A percentile compares a stretch with the other conserved stretches of the same genome.
Evolutionary conservation across 345 rosid species (phyloP).

Genomic region (Eutrema japonicum): DNA sequence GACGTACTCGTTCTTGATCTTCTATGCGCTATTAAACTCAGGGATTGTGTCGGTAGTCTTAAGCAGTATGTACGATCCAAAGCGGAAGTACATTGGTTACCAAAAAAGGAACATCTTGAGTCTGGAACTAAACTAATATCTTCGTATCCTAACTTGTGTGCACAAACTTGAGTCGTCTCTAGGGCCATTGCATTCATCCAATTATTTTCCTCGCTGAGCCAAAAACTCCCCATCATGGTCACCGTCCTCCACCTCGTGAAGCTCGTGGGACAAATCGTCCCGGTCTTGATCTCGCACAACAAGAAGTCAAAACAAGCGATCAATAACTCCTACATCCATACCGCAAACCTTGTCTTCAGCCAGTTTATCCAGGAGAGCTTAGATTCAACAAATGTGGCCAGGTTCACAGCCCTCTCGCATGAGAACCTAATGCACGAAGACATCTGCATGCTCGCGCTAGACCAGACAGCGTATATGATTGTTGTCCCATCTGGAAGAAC

Average conservation of each 20-base stretch:
- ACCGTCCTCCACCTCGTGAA: slow-evolving; percentile 54
- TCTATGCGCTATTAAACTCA: slow-evolving; percentile 6
- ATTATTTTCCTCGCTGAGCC: slow-evolving; percentile 26
- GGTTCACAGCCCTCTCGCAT: slow-evolving; percentile 5
- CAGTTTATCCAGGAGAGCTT: not conserved
- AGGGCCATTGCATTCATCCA: slow-evolving; percentile 38
- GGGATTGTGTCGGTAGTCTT: slow-evolving; percentile 7
- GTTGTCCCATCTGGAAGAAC: slow-evolving; percentile 28
- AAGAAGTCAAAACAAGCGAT: not conserved
- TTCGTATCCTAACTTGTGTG: slow-evolving; percentile 52
- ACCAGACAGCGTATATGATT: slow-evolving; percentile 4
- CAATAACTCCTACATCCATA: slow-evolving; percentile 15
- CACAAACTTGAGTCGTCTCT: slow-evolving; percentile 42
- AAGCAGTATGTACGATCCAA: slow-evolving; percentile 13
- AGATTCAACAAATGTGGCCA: not conserved
- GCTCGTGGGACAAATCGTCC: slow-evolving; percentile 49
- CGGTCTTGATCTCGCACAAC: slow-evolving; percentile 50
- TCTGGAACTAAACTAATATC: slow-evolving; percentile 30
- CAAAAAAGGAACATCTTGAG: slow-evolving; percentile 5
- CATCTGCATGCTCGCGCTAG: slow-evolving; percentile 18
- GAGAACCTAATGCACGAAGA: slow-evolving; percentile 28
- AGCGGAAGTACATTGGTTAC: slow-evolving; percentile 6
- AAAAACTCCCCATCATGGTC: slow-evolving; percentile 42
- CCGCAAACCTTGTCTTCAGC: slow-evolving; percentile 14
- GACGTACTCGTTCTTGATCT: slow-evolving; percentile 3